Conservation (phyloP, 1,284 basidiomycete species). For the Malassezia globosa region DNA sequence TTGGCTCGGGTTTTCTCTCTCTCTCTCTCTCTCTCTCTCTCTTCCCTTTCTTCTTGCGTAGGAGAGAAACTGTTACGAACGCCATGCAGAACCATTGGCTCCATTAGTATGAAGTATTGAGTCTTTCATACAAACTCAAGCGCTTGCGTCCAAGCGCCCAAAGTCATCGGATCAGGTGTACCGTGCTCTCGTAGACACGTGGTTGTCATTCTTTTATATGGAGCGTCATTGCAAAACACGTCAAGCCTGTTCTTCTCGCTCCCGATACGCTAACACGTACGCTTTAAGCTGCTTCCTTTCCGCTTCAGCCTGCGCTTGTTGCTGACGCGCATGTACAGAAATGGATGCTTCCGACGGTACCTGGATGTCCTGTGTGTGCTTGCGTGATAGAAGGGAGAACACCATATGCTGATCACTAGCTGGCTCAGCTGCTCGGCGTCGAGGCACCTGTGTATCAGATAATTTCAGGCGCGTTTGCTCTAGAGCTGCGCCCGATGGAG, state of each 20-base stretch:
- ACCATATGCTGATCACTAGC: conserved; percentile 55
- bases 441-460: neutral
- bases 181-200: too few species aligned
- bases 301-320: conserved; percentile 34
- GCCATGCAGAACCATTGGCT: too few species aligned
- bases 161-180: too few species aligned
- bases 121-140: too few species aligned
- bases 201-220: too few species aligned
- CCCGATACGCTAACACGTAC: conserved; percentile 32
- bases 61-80: too few species aligned
- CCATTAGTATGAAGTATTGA: too few species aligned
- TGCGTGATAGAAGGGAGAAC: conserved; percentile 85
- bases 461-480: conserved; percentile 6
- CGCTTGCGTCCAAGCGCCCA: too few species aligned
- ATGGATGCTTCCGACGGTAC: conserved; percentile 34
- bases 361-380: conserved; percentile 51
- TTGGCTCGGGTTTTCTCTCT: too few species aligned
- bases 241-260: neutral
- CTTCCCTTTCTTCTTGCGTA: too few species aligned
- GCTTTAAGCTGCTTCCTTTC: conserved; percentile 41
- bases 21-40: too few species aligned
- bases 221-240: too few species aligned
- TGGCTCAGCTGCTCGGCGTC: neutral
- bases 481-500: conserved; percentile 47
- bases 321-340: conserved; percentile 34